These are phyloP conservation scores for Aspergillus sp. DNA, from an alignment of 2,329 filamentous ascomycete genomes.

Conservation along the genomic window DNA sequence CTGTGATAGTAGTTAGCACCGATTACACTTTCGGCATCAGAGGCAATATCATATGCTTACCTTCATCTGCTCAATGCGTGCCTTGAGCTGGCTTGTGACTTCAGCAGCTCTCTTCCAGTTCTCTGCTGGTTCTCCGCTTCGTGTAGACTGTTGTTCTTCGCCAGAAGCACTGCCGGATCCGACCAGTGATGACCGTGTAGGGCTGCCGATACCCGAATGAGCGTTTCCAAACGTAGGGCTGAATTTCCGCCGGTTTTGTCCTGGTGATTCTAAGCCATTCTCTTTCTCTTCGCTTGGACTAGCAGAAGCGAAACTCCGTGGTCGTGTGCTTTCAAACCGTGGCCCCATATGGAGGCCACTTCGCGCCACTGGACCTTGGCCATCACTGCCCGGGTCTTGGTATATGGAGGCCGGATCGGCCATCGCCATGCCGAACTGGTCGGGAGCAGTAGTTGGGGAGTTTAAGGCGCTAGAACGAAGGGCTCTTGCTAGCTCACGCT, in stretches of 20 bases:
- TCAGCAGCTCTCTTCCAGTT: conserved; percentile 97
- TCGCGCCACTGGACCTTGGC: conserved; percentile 29
- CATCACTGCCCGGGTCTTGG: conserved; percentile 35
- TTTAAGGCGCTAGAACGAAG: conserved; percentile 42
- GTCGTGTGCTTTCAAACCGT: conserved; percentile 41
- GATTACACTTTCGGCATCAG: not conserved
- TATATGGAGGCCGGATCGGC: conserved; percentile 52
- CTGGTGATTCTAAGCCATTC: conserved; percentile 52
- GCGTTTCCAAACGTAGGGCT: conserved; percentile 42
- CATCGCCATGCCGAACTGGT: conserved; percentile 54
- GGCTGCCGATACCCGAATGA: conserved; percentile 39
- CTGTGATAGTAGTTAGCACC: conserved; percentile 26
- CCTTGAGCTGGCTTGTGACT: conserved; percentile 95
- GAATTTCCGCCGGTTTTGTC: conserved; percentile 43
- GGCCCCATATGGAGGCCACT: conserved; percentile 38
- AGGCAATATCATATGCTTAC: conserved; percentile 29
- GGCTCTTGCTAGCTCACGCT: conserved; percentile 70
- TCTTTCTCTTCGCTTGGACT: conserved; percentile 74
- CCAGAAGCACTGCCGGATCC: conserved; percentile 38
- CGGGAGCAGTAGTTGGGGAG: conserved; percentile 36
- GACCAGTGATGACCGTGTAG: conserved; percentile 35
- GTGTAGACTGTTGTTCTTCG: conserved; percentile 30
- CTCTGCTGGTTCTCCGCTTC: conserved; percentile 64
- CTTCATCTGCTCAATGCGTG: conserved; percentile 99
- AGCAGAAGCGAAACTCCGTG: conserved; percentile 44